phyloP scores from a whole-genome alignment of 2,329 filamentous ascomycete species.

The Colletotrichum cereale region DNA sequence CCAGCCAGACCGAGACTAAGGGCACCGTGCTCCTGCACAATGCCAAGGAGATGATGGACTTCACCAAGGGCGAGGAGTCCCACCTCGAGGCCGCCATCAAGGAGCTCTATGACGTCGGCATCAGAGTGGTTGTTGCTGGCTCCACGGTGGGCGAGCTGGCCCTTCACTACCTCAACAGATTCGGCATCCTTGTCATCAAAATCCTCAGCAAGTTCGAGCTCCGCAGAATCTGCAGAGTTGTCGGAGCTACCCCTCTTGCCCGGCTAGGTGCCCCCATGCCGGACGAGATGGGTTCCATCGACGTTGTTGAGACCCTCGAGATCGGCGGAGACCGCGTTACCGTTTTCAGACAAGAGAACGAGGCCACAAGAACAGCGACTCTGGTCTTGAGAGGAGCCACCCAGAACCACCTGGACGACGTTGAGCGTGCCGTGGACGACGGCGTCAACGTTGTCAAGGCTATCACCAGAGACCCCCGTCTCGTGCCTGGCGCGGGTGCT shows the following conservation, averaged over 20 bases:
- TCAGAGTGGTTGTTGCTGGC: constrained; percentile 92
- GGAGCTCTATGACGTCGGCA: constrained; percentile 92
- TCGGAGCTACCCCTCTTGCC: constrained; percentile 95
- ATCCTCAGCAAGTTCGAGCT: constrained; percentile 99
- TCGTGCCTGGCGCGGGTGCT: constrained; percentile 94
- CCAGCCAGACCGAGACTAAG: constrained; percentile 97
- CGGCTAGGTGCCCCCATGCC: constrained; percentile 98
- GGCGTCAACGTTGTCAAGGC: constrained; percentile 99
- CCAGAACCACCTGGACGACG: constrained; percentile 97
- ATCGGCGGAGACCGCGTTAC: constrained; percentile 98
- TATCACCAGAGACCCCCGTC: constrained; percentile 90
- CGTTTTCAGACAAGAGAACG: constrained; percentile 96
- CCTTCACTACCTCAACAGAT: constrained; percentile 97
- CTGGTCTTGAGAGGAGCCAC: constrained; percentile 95
- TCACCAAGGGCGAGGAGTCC: constrained; percentile 94
- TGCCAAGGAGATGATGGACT: constrained; percentile 98
- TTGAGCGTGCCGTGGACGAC: constrained; percentile 97
- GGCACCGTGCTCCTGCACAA: constrained; percentile 97
- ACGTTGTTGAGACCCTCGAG: constrained; percentile 96
- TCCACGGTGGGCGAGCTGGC: constrained; percentile 92
- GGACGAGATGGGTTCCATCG: constrained; percentile 97
- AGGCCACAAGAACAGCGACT: constrained; percentile 91
- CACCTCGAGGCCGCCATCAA: constrained; percentile 94
- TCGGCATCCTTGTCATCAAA: constrained; percentile 95
- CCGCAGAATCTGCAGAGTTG: constrained; percentile 92